phyloP scores from a whole-genome alignment of 805 yeast species.

The Lachancea quebecensis region DNA sequence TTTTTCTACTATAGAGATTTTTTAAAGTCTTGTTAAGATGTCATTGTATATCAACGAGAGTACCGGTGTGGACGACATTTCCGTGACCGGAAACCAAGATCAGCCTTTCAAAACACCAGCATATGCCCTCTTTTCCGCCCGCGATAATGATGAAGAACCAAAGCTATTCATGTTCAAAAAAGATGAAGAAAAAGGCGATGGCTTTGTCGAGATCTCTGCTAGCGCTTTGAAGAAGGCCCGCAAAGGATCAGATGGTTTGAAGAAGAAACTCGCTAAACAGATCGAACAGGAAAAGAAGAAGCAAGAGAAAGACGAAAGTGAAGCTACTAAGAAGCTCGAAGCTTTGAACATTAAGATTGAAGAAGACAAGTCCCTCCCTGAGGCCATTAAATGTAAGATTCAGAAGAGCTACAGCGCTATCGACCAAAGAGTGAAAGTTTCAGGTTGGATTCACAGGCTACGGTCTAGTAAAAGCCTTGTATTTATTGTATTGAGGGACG shows the following conservation, averaged over 20 bases:
- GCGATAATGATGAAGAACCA: constrained; percentile 38
- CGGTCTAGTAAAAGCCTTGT: constrained; percentile 89
- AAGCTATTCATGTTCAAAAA: constrained; percentile 56
- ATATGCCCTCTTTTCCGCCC: constrained; percentile 52
- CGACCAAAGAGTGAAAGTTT: constrained; percentile 66
- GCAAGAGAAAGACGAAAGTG: constrained; percentile 57
- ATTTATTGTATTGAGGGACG: constrained; percentile 90
- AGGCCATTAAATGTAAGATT: constrained; percentile 63
- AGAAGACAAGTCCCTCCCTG: constrained; percentile 69
- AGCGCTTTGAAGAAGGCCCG: constrained; percentile 93
- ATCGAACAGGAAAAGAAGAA: constrained; percentile 45
- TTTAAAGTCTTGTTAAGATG: constrained; percentile 9
- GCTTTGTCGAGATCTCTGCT: constrained; percentile 71
- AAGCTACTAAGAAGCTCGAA: constrained; percentile 68
- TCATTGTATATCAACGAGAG: constrained; percentile 66
- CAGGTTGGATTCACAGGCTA: constrained; percentile 96
- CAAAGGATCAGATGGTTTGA: constrained; percentile 89
- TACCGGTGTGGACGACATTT: constrained; percentile 56
- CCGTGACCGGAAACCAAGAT: constrained; percentile 55
- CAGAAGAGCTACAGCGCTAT: constrained; percentile 44
- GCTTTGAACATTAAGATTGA: constrained; percentile 66
- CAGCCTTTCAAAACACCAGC: constrained; percentile 79
- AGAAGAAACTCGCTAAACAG: constrained; percentile 56
- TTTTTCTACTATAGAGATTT: too few species aligned
- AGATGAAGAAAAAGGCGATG: constrained; percentile 37